Evolutionary conservation across 1,284 basidiomycete species (phyloP), one percentile per base, ranked within the genome.

Genomic region (Mycosarcoma maydis): DNA sequence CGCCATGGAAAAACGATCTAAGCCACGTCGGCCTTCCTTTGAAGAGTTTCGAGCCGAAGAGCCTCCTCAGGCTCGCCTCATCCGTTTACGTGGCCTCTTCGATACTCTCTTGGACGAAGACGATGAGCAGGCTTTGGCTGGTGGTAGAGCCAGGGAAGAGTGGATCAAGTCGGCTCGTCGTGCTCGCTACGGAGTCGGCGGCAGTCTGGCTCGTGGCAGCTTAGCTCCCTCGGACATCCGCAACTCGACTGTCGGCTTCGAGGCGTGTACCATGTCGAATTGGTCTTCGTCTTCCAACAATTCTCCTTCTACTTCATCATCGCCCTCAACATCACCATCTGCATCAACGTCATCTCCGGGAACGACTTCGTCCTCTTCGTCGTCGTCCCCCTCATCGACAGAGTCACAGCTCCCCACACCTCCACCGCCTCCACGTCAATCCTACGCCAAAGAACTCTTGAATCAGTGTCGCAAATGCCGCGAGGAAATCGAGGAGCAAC

Each of bases 371-470:
- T 46, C 53, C 8, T 44, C 59, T 16, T 30, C 61, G 19, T 47
- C 69, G 10, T 37, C 47, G 4, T 60, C 61, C 17, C 32, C 66
- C 10, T 56, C 58, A 37, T 23, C 26, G 3, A 47, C 16, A 50
- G 55, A 55, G 8, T 26, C 49, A 9, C 45, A 62, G 20, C 60
- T 70, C 3, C 66, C 61, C 1, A 42, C 60, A 14, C 68, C 68
- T 20, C 68, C 68, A 49, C 62, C 68, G 42, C 68, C 68, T 11
- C 68, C 75, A 27, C 67, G 72, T 14, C 73, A 77, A 44, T 73
- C 72, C 6, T 81, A 81, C 44, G 79, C 79, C 27, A 74, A 71
- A n/a, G 79, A 81, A 54, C 73, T 81, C 2, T 62, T 81, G 24
- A 73, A 66, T 4, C 72, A 79, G 49, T 80, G 79, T 46, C 72